Evolutionary conservation across 176 grass and related monocot species (phyloP).

Genomic region (Puccinellia tenuiflora): DNA sequence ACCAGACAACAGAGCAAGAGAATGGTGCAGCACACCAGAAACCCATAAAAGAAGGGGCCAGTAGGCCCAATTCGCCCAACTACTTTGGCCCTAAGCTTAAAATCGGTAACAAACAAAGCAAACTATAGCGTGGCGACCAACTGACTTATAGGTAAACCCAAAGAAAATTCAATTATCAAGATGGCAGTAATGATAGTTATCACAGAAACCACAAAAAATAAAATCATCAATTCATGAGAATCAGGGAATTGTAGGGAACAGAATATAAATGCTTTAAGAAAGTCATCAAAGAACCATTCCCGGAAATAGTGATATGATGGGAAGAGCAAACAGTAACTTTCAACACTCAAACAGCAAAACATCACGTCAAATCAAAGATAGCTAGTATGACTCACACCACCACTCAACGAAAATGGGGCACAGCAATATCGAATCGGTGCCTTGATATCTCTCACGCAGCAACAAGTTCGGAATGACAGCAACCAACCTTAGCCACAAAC

Average conservation of each 20-base stretch:
- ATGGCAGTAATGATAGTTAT: neutral
- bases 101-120: constrained; percentile 18
- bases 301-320: neutral
- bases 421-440: constrained; percentile 1
- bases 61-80: constrained; percentile 30
- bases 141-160: neutral
- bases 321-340: neutral
- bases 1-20: constrained; percentile 21
- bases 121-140: neutral
- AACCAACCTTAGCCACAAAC: constrained; percentile 5
- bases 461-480: neutral
- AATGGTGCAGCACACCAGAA: constrained; percentile 45
- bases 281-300: constrained; percentile 18
- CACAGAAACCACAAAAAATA: neutral
- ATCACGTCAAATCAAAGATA: constrained; percentile 20
- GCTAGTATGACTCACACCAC: constrained; percentile 4
- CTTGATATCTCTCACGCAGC: neutral
- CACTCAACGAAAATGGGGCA: constrained; percentile 27
- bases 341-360: constrained; percentile 6
- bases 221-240: neutral
- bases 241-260: neutral
- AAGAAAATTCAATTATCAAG: neutral
- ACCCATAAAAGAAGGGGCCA: constrained; percentile 23
- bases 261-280: constrained; percentile 13
- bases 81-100: constrained; percentile 32